Evolutionary conservation across 371 early-diverging fungal genomes (phyloP).

Genomic region (Rhizopus arrhizus): DNA sequence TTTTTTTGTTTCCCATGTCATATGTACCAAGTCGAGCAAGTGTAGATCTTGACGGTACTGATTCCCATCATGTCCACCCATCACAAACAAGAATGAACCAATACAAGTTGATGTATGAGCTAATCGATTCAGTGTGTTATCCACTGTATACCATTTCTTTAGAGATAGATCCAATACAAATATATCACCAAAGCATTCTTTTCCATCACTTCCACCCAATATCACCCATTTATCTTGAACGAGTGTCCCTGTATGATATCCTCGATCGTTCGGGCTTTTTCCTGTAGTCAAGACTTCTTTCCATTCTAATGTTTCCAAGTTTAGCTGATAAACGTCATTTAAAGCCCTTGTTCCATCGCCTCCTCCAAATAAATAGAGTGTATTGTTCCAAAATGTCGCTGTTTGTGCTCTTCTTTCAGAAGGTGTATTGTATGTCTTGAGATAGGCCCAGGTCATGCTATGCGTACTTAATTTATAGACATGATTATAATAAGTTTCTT

Average conservation of each 20-base stretch:
- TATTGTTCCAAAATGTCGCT: conserved; percentile 61
- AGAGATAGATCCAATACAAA: conserved; percentile 72
- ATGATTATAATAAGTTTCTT: conserved; percentile 80
- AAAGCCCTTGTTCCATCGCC: conserved; percentile 83
- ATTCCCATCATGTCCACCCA: conserved; percentile 86
- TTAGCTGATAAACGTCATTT: conserved; percentile 53
- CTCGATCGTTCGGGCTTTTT: conserved; percentile 68
- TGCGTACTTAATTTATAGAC: conserved; percentile 70
- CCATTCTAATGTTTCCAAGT: conserved; percentile 15
- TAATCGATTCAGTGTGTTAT: conserved; percentile 68
- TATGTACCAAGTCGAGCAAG: conserved; percentile 81
- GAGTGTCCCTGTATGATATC: conserved; percentile 85
- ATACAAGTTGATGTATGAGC: conserved; percentile 82
- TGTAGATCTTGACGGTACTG: conserved; percentile 76
- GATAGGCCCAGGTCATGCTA: conserved; percentile 58
- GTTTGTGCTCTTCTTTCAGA: conserved; percentile 25
- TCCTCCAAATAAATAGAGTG: conserved; percentile 83
- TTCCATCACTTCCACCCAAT: conserved; percentile 89
- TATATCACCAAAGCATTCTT: conserved; percentile 82
- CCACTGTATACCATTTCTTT: conserved; percentile 58
- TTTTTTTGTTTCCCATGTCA: conserved; percentile 79
- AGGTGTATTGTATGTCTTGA: conserved; percentile 5
- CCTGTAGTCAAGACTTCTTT: conserved; percentile 68
- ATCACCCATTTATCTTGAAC: conserved; percentile 80
- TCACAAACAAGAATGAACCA: conserved; percentile 84